Evolutionary conservation across 495 filamentous ascomycete species (phyloP).

Genomic region (Tuber melanosporum): DNA sequence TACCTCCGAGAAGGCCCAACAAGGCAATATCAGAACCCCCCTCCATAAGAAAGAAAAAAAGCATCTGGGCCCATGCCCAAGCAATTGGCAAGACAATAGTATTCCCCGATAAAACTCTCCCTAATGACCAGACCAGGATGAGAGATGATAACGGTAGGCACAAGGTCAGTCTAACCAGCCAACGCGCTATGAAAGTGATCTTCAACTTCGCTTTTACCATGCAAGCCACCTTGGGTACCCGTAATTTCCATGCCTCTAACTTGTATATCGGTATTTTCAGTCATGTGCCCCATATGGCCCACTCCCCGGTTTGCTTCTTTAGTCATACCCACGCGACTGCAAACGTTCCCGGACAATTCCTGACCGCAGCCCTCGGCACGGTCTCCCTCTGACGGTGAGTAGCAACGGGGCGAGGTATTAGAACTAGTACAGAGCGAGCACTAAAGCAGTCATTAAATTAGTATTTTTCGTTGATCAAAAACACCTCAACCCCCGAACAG

Average conservation of each 20-base stretch:
- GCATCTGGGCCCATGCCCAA: background rate
- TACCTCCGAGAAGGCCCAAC: background rate
- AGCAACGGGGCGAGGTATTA: background rate
- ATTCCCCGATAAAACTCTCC: background rate
- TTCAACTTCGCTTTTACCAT: background rate
- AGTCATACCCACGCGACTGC: background rate
- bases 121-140: background rate
- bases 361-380: background rate
- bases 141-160: background rate
- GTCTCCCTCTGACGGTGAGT: background rate
- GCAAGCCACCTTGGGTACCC: background rate
- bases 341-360: background rate
- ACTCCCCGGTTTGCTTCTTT: background rate
- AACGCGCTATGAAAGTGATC: background rate
- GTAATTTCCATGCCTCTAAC: background rate
- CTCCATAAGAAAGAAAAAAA: background rate
- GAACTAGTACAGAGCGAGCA: background rate
- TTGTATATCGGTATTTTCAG: background rate
- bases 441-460: background rate
- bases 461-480: background rate
- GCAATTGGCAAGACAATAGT: background rate
- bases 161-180: background rate
- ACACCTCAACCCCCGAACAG: background rate
- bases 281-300: background rate
- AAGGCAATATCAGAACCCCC: background rate